Evolutionary conservation across 805 yeast species (phyloP), one percentile per base, ranked within the genome.

Genomic region (Ogataea minuta): DNA sequence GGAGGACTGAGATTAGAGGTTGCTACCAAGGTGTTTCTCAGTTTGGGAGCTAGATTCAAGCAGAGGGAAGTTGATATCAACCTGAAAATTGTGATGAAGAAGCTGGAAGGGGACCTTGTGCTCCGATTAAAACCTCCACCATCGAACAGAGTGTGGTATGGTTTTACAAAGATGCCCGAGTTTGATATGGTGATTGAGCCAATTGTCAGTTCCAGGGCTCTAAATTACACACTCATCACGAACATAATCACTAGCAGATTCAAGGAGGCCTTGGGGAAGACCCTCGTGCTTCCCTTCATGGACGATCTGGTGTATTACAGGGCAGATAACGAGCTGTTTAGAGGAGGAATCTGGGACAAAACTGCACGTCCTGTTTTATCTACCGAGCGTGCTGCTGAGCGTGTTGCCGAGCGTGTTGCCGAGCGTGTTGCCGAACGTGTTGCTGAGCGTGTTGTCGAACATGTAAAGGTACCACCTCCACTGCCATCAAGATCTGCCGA

Each of bases 271-370:
- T 70, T 91, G 27, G 77, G 72, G 45, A 93, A 86, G 23, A 76
- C 93, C 6, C 63, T 93, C 33, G 98, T 93, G 0, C 60, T 76
- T 23, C 99, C 99, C 2, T 79, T 71, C 53, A 84, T 88, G 89
- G 98, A 91, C 60, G 98, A 91, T 57, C 60, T 88, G 28, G 76
- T 80, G 0, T 84, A 86, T 55, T 84, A 71, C 54, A 68, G 76
- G 39, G 79, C 96, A 0, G 60, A 64, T 2, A 71, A 63, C 27
- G 95, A 87, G 47, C 62, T 87, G 10, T 93, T 79, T 59, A 74
- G 96, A 47, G 99, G 96, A 35, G 99, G 99, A 12, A 78, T 91
- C 16, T 91, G 98, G 98, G 89, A 83, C 47, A 68, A 69, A 15
- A 40, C 61, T 0, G 53, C 31, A 1, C 54, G 67, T 31, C 50